Conservation (phyloP, 768 basidiomycete genomes). For the Solioccasus polychromus region DNA sequence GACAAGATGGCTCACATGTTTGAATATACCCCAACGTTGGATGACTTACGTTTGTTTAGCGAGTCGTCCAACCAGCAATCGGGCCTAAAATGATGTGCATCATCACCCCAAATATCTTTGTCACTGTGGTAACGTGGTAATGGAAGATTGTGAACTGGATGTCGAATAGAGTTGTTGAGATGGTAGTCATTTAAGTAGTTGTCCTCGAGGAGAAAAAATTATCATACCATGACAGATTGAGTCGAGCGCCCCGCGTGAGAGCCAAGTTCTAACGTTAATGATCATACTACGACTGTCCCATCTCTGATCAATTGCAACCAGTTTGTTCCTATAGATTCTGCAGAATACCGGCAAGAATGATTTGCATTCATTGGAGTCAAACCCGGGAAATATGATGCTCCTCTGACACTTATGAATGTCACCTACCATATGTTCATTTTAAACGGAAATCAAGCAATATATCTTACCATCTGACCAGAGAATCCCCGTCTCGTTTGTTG, state of each 20-base stretch:
- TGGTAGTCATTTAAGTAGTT: too few species aligned
- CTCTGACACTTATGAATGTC: conserved; percentile 50
- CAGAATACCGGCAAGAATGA: conserved; percentile 49
- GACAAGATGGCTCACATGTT: conserved; percentile 4
- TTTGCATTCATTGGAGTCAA: conserved; percentile 55
- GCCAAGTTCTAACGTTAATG: too few species aligned
- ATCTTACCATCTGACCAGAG: conserved; percentile 39
- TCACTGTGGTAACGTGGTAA: conserved; percentile 3
- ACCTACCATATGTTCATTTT: conserved; percentile 16
- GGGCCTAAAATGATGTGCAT: background rate
- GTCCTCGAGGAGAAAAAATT: too few species aligned
- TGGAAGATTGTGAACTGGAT: conserved; percentile 11
- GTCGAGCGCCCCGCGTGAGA: too few species aligned
- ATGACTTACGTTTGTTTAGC: background rate
- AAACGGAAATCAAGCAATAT: conserved; percentile 3
- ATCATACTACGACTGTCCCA: too few species aligned
- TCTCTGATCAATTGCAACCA: too few species aligned
- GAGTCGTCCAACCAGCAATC: background rate
- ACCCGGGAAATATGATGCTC: conserved; percentile 52
- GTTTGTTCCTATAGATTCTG: conserved; percentile 16
- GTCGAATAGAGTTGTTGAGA: conserved; percentile 46
- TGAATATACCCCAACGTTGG: conserved; percentile 14
- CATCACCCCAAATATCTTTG: conserved; percentile 8
- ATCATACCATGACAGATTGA: too few species aligned
- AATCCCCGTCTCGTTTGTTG: conserved; percentile 31